Percentiles rank a stretch among this genome's conserved stretches.
phyloP scores from a whole-genome alignment of 2,329 filamentous ascomycete species.

The Colletotrichum australisinense region DNA sequence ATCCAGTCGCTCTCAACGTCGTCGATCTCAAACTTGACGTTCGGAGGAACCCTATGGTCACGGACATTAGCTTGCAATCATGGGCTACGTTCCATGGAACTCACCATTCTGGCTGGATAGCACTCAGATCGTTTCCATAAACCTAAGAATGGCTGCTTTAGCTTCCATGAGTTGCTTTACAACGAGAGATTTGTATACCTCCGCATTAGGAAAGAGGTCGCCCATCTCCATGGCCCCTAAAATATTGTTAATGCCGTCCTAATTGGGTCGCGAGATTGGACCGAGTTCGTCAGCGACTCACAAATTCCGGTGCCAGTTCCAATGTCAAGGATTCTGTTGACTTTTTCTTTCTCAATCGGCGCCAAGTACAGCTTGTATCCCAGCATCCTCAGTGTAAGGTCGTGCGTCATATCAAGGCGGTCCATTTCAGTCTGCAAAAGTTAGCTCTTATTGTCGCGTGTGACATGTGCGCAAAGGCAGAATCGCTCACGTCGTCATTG shows the following conservation, averaged over 20 bases:
- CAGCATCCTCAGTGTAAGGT: background rate
- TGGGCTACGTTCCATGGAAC: background rate
- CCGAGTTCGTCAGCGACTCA: background rate
- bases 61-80: background rate
- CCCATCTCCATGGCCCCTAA: conserved; percentile 19
- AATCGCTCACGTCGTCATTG: too few species aligned
- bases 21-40: conserved; percentile 74
- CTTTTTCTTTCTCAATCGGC: background rate
- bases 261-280: background rate
- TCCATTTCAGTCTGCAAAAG: background rate
- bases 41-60: conserved; percentile 62
- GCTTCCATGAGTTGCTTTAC: background rate
- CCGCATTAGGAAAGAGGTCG: background rate
- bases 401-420: background rate
- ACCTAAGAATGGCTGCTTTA: background rate
- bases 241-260: background rate
- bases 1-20: conserved; percentile 66
- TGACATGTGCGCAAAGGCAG: too few species aligned
- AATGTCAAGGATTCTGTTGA: background rate
- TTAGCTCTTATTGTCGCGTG: background rate
- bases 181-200: background rate
- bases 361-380: background rate
- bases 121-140: conserved; percentile 28
- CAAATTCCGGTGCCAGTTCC: background rate
- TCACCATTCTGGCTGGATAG: conserved; percentile 17